Evolutionary conservation across 306 rosid genomes (phyloP).

Genomic region (Pyrus communis): DNA sequence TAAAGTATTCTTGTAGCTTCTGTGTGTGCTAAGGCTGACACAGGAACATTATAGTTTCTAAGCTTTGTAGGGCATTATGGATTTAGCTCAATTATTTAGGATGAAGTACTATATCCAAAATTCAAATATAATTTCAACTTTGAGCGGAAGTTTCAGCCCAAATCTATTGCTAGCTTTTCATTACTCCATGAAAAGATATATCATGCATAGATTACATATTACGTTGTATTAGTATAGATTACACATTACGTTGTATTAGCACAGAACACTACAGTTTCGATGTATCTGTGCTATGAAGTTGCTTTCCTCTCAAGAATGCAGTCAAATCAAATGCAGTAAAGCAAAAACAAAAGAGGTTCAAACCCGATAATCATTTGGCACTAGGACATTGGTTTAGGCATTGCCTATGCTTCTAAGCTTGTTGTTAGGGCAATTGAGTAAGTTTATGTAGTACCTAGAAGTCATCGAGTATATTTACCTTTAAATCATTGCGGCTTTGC

Average conservation of each 20-base stretch:
- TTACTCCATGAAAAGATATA: neutral
- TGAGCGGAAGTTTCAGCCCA: too few relatives aligned
- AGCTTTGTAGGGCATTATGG: too few relatives aligned
- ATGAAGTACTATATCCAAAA: too few relatives aligned
- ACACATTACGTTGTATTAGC: too few relatives aligned
- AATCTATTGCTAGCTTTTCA: neutral
- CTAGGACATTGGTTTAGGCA: neutral
- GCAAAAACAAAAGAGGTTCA: too few relatives aligned
- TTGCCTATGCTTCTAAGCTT: neutral
- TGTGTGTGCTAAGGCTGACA: neutral
- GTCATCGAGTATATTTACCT: neutral
- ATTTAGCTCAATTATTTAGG: too few relatives aligned
- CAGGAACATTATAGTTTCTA: neutral
- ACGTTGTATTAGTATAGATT: too few relatives aligned
- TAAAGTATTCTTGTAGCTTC: too few relatives aligned
- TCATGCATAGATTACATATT: too few relatives aligned
- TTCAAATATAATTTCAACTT: too few relatives aligned
- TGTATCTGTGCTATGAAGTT: too few relatives aligned
- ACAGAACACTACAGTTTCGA: too few relatives aligned
- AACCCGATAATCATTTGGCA: neutral
- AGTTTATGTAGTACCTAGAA: neutral
- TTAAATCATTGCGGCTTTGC: neutral
- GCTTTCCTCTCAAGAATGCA: neutral
- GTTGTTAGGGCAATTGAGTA: neutral
- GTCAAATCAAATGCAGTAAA: neutral